Evolutionary conservation across 78 protist species (phyloP).

Genomic region (Isochrysis galbana): DNA sequence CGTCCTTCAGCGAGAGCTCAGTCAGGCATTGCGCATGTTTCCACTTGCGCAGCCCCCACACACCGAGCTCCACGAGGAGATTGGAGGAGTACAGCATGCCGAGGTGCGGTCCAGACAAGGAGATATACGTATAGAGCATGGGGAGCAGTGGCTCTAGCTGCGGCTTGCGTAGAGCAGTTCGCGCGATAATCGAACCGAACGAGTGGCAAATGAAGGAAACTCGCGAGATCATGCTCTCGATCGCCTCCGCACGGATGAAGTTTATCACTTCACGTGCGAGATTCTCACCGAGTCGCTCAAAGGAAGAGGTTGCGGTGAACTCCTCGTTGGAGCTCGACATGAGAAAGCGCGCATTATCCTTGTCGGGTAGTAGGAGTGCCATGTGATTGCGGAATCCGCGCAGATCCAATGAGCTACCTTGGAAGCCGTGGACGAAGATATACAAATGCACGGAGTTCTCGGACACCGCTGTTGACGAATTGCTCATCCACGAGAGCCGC

Average conservation of each 20-base stretch:
- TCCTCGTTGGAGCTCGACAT: not conserved
- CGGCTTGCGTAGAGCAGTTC: not conserved
- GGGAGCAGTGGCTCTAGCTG: not conserved
- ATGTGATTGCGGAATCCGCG: not conserved
- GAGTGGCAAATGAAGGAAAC: not conserved
- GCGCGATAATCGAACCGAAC: not conserved
- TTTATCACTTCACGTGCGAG: not conserved
- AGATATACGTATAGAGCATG: not conserved
- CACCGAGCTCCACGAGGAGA: not conserved
- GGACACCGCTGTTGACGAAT: not conserved
- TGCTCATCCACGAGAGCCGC: not conserved
- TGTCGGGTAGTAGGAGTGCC: not conserved
- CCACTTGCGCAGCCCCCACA: not conserved
- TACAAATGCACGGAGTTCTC: not conserved
- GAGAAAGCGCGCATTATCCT: not conserved
- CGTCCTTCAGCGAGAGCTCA: constrained; percentile 15
- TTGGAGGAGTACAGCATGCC: constrained; percentile 10
- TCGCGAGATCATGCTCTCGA: not conserved
- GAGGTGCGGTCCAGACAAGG: constrained; percentile 13
- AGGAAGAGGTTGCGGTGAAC: not conserved
- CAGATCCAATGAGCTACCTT: not conserved
- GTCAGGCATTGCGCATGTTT: not conserved
- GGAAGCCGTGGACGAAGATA: constrained; percentile 26
- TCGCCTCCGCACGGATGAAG: not conserved
- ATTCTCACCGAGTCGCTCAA: not conserved